Evolutionary conservation across 2,329 filamentous ascomycete species (phyloP).

Genomic region (Metarhizium robertsii): DNA sequence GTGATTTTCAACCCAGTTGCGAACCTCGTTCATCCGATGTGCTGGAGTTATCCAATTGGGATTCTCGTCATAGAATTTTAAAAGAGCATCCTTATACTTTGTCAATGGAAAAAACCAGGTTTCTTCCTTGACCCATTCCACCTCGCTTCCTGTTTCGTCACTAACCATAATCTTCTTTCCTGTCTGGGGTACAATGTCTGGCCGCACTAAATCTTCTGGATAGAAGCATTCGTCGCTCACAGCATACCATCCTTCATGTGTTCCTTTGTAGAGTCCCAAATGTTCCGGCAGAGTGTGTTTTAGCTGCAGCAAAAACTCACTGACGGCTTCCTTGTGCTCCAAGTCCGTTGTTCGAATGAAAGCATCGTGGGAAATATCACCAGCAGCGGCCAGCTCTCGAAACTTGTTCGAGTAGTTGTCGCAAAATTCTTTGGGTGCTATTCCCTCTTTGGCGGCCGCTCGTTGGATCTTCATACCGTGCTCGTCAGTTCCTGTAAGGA

Average conservation of each 20-base stretch:
- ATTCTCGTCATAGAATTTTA: slow-evolving; percentile 71
- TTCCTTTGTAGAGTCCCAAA: slow-evolving; percentile 73
- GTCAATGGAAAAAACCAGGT: slow-evolving; percentile 95
- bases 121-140: slow-evolving; percentile 87
- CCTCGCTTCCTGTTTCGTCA: slow-evolving; percentile 79
- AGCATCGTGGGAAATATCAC: slow-evolving; percentile 66
- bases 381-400: slow-evolving; percentile 58
- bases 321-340: slow-evolving; percentile 74
- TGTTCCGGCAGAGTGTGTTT: slow-evolving; percentile 42
- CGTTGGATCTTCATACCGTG: slow-evolving; percentile 96
- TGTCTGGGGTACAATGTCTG: slow-evolving; percentile 66
- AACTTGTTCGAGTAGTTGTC: slow-evolving; percentile 77
- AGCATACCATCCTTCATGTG: slow-evolving; percentile 93
- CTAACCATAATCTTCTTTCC: slow-evolving; percentile 77
- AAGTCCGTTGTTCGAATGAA: slow-evolving; percentile 89
- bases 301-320: slow-evolving; percentile 81
- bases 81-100: slow-evolving; percentile 65
- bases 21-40: slow-evolving; percentile 67
- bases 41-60: slow-evolving; percentile 68
- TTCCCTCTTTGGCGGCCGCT: slow-evolving; percentile 62
- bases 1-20: slow-evolving; percentile 65
- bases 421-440: slow-evolving; percentile 76
- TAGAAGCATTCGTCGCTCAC: slow-evolving; percentile 97
- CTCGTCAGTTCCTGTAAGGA: slow-evolving; percentile 92
- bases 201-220: slow-evolving; percentile 64